Evolutionary conservation across 495 filamentous ascomycete genomes (phyloP), one percentile per base, ranked within the genome.

Genomic region (Daldinia caldariorum): DNA sequence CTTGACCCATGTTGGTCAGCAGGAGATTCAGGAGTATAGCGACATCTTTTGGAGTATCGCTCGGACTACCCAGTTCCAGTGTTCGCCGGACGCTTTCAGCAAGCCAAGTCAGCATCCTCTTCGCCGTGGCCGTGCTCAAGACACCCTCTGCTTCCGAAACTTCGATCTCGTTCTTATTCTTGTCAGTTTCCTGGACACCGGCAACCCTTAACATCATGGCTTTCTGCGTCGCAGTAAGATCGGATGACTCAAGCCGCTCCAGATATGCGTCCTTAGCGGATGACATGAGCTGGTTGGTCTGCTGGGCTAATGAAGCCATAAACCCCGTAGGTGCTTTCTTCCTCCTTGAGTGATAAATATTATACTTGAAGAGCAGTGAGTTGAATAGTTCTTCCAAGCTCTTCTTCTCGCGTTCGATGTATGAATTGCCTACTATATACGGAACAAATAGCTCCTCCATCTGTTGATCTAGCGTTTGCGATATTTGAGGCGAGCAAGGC

Each of bases 31-130:
- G 82, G 16, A 97, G 84, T 63, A 92, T 89, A n/a, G 89, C 88
- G 43, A 98, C 92, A 79, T 99, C 96, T 78, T 95, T 98, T 31
- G 95, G 93, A 9, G 93, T 97, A 67, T 98, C 96, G 67, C 85
- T 92, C 49, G 88, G 88, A 22, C 91, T 90, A 37, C 90, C 92
- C 45, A 99, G 84, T 75, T 99, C 96, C 34, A 99, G 84, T 0
- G 92, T 91, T 67, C 96, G 84, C n/a, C 94, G 92, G 56, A 99
- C 94, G 59, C 91, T 93, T 80, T 99, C 96, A 32, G 96, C 95
- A 31, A 99, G 84, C 96, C 96, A 99, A 72, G 91, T 97, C 35
- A 99, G 85, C 94, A 99, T 98, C 54, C 95, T 87, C 79, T 98
- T 98, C 22, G 94, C 90, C 74, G 89, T 91, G n/a, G 89, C 84